A percentile compares a stretch with the other conserved stretches of the same genome.
Conservation (phyloP, 345 rosid genomes). For the Lepidium aucheri region DNA sequence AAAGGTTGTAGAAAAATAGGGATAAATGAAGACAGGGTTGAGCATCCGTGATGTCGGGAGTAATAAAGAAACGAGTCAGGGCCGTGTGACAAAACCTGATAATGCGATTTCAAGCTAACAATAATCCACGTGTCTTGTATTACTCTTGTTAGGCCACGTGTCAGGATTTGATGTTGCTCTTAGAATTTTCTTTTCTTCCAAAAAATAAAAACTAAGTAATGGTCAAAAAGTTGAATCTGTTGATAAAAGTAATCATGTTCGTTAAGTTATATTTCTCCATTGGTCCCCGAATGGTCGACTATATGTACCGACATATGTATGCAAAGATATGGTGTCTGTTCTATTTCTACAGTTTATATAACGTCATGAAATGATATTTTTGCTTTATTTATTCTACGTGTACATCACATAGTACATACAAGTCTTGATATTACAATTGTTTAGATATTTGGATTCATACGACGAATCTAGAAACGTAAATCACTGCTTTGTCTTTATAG, state of each 20-base stretch:
- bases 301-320: slow-evolving; percentile 22
- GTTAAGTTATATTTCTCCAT: slow-evolving; percentile 7
- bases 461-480: too few species aligned
- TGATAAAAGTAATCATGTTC: slow-evolving; percentile 9
- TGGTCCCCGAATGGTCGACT: slow-evolving; percentile 11
- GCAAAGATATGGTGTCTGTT: not conserved
- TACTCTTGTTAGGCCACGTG: not conserved
- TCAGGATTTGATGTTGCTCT: not conserved
- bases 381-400: slow-evolving; percentile 10
- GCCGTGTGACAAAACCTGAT: slow-evolving; percentile 15
- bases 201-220: not conserved
- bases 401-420: too few species aligned
- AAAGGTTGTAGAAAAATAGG: too few species aligned
- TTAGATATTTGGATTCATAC: too few species aligned
- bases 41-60: slow-evolving; percentile 4
- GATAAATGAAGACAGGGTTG: not conserved
- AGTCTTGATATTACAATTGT: too few species aligned
- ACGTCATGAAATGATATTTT: not conserved
- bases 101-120: not conserved
- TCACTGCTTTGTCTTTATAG: too few species aligned
- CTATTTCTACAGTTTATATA: too few species aligned
- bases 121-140: slow-evolving; percentile 3
- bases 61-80: not conserved
- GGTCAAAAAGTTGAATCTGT: not conserved
- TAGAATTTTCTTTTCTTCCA: not conserved